Conservation (phyloP, 805 yeast species). For the Candida dendrica region DNA sequence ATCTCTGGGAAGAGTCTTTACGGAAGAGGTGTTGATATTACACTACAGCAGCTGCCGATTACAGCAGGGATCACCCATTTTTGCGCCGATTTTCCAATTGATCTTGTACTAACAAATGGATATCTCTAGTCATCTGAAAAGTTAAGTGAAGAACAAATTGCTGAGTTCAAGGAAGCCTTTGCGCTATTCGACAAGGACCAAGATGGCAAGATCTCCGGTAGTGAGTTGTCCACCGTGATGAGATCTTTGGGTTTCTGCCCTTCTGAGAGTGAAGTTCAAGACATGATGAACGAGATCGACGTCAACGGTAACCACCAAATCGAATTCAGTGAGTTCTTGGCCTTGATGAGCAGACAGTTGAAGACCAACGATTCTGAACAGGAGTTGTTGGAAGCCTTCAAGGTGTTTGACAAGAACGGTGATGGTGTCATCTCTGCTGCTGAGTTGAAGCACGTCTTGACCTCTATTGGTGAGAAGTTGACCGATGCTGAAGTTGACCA, state of each 20-base stretch:
- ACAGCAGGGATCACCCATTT: too few species aligned
- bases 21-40: too few species aligned
- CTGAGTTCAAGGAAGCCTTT: slow-evolving; percentile 96
- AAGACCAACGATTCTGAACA: slow-evolving; percentile 97
- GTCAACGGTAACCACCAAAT: slow-evolving; percentile 88
- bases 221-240: slow-evolving; percentile 97
- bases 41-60: too few species aligned
- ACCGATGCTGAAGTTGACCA: slow-evolving; percentile 96
- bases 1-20: too few species aligned
- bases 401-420: slow-evolving; percentile 92
- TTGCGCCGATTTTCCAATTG: too few species aligned
- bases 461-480: slow-evolving; percentile 94
- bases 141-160: slow-evolving; percentile 91
- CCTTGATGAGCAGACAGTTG: slow-evolving; percentile 78
- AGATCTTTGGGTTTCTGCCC: slow-evolving; percentile 98
- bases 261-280: slow-evolving; percentile 90
- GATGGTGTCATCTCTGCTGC: slow-evolving; percentile 96
- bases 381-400: slow-evolving; percentile 95
- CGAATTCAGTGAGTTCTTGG: slow-evolving; percentile 75
- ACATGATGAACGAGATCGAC: slow-evolving; percentile 96
- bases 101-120: not conserved
- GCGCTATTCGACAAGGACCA: slow-evolving; percentile 94
- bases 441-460: slow-evolving; percentile 92
- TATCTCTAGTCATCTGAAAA: slow-evolving; percentile 49
- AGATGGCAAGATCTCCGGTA: slow-evolving; percentile 93